phyloP scores from a whole-genome alignment of 805 yeast genomes.

The Candida gorgasii region DNA sequence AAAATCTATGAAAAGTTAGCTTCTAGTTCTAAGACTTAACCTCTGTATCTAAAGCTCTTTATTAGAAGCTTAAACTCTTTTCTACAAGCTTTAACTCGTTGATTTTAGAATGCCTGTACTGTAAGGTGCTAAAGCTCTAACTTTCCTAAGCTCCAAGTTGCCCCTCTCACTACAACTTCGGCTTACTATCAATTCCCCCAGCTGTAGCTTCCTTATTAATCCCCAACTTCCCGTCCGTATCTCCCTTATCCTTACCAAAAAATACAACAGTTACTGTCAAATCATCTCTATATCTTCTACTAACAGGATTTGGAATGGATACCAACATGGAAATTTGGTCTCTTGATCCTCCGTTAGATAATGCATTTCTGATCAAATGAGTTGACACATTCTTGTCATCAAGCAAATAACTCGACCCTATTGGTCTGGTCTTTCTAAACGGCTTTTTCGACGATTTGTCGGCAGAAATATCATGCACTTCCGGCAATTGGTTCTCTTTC shows the following conservation, averaged over 20 bases:
- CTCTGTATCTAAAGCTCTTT: too few relatives aligned
- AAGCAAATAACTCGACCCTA: slow-evolving; percentile 49
- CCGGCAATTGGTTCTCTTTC: slow-evolving; percentile 55
- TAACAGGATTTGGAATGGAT: slow-evolving; percentile 87
- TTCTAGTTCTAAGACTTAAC: too few relatives aligned
- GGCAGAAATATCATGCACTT: slow-evolving; percentile 61
- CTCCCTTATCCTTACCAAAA: slow-evolving; percentile 63
- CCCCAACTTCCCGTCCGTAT: slow-evolving; percentile 51
- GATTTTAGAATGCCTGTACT: too few relatives aligned
- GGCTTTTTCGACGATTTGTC: slow-evolving; percentile 70
- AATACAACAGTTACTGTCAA: slow-evolving; percentile 94
- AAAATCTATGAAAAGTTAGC: neutral
- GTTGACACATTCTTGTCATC: slow-evolving; percentile 91
- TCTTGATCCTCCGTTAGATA: slow-evolving; percentile 80
- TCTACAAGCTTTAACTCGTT: too few relatives aligned
- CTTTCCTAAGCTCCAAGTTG: neutral
- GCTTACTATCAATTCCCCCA: slow-evolving; percentile 52
- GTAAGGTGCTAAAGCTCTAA: neutral
- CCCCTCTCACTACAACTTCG: slow-evolving; percentile 40
- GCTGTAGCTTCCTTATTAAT: slow-evolving; percentile 58
- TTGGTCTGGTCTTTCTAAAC: slow-evolving; percentile 53
- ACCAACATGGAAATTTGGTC: slow-evolving; percentile 88
- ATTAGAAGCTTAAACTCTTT: too few relatives aligned
- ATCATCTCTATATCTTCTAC: slow-evolving; percentile 93
- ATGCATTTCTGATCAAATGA: slow-evolving; percentile 89